Base-by-base conservation (phyloP, 306 rosid genomes). In the Trifolium repens region DNA sequence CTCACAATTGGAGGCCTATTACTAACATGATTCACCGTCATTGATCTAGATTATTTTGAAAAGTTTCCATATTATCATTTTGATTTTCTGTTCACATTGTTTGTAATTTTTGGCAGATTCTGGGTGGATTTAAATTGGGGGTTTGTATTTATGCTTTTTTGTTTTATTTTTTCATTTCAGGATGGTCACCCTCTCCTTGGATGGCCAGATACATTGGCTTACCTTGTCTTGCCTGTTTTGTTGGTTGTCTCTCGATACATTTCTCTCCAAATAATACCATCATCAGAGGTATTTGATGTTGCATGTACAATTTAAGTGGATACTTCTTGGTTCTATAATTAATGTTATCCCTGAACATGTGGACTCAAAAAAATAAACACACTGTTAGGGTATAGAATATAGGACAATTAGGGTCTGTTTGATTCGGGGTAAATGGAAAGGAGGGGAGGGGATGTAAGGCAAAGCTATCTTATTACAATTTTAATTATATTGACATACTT, bases 171-270 rank as follows among this genome's bases (percentile, higher is more conserved):
- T 57, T 44, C 64, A 77, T 52, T 70, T 83, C 87, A 96, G 99
- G 99, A 92, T 82, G 98, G 99, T 75, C 97, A 84, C 62, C 99
- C 99, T 60, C 99, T 97, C 61, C 98, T 96, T 79, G 99, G 99
- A 82, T 96, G 99, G 99, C 84, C 97, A 19, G 98, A 96, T 84
- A 96, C 99, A 54, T 79, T 88, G 58, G 97, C 98, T n/a, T 96
- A 96, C 88, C 98, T 96, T 74, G 98, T 88, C 62, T 89, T 96
- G 85, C 99, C 99, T 3, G 75, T 87, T 37, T 83, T 96, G 84
- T 87, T 96, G 82, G 81, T 92, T 30, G 84, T 82, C 75, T 86
- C 96, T n/a, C 99, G 92, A 86, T 96, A 92, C 83, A 76, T 92
- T 73, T 96, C 99, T 75, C 92, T 92, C 86, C 98, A 90, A 82